Evolutionary conservation across 2,329 filamentous ascomycete species (phyloP).

Genomic region (Delphinella strobiligena): DNA sequence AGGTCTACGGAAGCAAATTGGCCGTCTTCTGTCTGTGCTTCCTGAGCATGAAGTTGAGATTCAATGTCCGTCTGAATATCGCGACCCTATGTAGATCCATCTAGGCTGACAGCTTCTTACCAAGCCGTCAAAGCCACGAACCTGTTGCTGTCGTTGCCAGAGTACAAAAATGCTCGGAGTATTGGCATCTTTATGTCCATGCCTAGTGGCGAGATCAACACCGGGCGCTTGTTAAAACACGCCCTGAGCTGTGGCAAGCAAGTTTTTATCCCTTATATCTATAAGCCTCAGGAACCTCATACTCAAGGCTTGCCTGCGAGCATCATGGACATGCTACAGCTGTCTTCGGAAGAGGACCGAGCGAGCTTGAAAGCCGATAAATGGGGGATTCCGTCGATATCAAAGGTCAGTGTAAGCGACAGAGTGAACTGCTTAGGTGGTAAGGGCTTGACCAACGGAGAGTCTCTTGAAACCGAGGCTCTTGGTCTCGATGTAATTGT

Average conservation of each 20-base stretch:
- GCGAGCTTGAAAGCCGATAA: conserved; percentile 62
- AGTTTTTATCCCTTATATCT: conserved; percentile 85
- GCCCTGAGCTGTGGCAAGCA: conserved; percentile 66
- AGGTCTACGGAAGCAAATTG: conserved; percentile 60
- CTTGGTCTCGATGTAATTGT: conserved; percentile 69
- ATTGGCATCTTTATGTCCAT: conserved; percentile 90
- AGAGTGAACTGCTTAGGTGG: conserved; percentile 65
- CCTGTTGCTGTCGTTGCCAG: conserved; percentile 52
- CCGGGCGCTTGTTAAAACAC: conserved; percentile 67
- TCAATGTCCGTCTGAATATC: conserved; percentile 52
- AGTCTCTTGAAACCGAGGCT: conserved; percentile 12
- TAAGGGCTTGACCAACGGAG: conserved; percentile 30
- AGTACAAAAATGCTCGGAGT: conserved; percentile 61
- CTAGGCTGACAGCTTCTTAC: not conserved
- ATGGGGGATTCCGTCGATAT: conserved; percentile 91
- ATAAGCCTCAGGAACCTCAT: conserved; percentile 36
- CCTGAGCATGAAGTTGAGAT: conserved; percentile 47
- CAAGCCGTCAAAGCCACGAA: conserved; percentile 55
- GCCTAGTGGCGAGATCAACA: conserved; percentile 78
- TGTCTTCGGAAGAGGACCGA: conserved; percentile 65
- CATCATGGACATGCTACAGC: conserved; percentile 90
- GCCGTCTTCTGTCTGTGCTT: conserved; percentile 49
- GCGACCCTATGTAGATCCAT: not conserved
- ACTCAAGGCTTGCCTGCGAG: conserved; percentile 35
- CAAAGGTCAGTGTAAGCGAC: conserved; percentile 48